These are phyloP conservation scores for Colletotrichum sp. DNA, from an alignment of 2,329 filamentous ascomycete species.

Conservation along the genomic window DNA sequence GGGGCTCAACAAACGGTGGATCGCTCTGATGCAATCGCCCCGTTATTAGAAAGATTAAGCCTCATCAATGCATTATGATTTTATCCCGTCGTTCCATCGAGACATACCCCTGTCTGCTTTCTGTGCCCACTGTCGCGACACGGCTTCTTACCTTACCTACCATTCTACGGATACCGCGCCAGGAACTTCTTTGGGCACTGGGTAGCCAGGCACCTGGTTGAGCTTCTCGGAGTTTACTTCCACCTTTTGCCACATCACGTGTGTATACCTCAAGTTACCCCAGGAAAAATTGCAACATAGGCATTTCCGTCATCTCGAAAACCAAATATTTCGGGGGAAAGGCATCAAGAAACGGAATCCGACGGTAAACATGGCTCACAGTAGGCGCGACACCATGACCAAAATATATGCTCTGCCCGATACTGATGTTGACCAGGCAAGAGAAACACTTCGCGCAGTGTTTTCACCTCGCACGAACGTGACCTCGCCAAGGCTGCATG, in stretches of 20 bases:
- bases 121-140: not conserved
- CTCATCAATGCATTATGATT: not conserved
- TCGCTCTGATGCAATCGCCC: slow-evolving; percentile 2
- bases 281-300: not conserved
- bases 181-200: not conserved
- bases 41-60: not conserved
- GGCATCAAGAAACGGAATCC: not conserved
- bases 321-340: not conserved
- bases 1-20: slow-evolving; percentile 16
- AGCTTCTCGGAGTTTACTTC: not conserved
- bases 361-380: slow-evolving; percentile 50
- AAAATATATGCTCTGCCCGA: not conserved
- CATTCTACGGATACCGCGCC: not conserved
- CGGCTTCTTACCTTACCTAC: too few relatives aligned
- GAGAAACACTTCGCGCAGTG: slow-evolving; percentile 87
- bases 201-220: not conserved
- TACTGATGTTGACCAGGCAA: slow-evolving; percentile 58
- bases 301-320: not conserved
- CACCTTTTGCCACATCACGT: not conserved
- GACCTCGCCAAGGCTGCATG: slow-evolving; percentile 81
- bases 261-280: not conserved
- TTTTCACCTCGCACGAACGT: slow-evolving; percentile 94
- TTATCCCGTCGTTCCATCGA: not conserved
- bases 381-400: slow-evolving; percentile 36
- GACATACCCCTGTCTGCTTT: not conserved